These are phyloP conservation scores for Coniochaeta prunicola DNA, from an alignment of 2,329 filamentous ascomycete genomes.

Conservation along the genomic window DNA sequence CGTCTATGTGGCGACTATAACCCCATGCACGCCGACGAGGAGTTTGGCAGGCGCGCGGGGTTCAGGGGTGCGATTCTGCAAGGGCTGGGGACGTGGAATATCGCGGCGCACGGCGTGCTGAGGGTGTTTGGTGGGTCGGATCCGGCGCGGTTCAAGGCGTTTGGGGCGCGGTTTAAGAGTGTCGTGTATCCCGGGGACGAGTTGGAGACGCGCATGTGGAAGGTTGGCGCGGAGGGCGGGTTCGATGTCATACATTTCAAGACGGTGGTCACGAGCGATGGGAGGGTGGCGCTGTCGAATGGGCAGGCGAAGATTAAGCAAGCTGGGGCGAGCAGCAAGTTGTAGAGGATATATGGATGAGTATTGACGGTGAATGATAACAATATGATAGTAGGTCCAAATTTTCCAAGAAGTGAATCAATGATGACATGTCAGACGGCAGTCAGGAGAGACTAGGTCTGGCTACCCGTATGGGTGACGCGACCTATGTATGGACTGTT, in stretches of 20 bases:
- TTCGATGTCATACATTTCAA: constrained; percentile 82
- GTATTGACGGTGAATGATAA: too few species aligned
- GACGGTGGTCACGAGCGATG: constrained; percentile 65
- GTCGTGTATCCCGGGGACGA: constrained; percentile 80
- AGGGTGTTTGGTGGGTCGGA: constrained; percentile 68
- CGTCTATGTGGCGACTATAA: constrained; percentile 92
- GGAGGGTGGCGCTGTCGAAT: constrained; percentile 79
- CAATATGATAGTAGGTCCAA: too few species aligned
- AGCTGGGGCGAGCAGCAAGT: constrained; percentile 47
- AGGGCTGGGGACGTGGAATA: constrained; percentile 84
- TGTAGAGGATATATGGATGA: constrained; percentile 32
- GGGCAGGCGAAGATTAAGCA: constrained; percentile 72
- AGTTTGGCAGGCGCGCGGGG: constrained; percentile 81
- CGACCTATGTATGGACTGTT: too few species aligned
- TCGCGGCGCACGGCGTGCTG: constrained; percentile 65
- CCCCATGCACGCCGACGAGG: constrained; percentile 80
- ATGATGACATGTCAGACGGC: too few species aligned
- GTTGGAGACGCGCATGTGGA: constrained; percentile 76
- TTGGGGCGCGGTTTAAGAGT: constrained; percentile 79
- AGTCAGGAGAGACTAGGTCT: too few species aligned
- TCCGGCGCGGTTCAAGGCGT: constrained; percentile 76
- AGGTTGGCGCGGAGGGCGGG: constrained; percentile 58
- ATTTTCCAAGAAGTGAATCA: too few species aligned
- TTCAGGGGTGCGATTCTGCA: constrained; percentile 87
- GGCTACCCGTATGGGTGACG: too few species aligned